Base-by-base conservation (phyloP, 129 eudicot species). In the Flaveria sonorensis region DNA sequence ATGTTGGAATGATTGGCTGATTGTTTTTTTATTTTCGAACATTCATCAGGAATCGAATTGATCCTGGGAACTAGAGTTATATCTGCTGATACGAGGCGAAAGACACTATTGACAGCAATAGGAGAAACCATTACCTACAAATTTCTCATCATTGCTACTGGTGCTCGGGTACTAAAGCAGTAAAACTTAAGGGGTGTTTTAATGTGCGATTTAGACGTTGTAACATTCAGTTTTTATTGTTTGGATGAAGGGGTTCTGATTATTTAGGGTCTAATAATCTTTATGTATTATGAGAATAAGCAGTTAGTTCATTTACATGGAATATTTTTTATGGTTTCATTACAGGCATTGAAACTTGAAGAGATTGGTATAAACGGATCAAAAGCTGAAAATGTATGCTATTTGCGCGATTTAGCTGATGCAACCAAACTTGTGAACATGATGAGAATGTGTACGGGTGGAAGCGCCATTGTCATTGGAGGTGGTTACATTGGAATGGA, bases 401-500 rank as follows among this genome's bases (percentile, higher is more conserved):
- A 94, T 84, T 75, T 94, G 52, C 93, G 93, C 19, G 93, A 94
- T 73, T 76, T 94, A 85, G 89, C 82, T 77, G 96, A 94, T 85
- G 98, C 98, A 59, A 88, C 78, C 60, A 91, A 85, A 81, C 92
- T 94, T 77, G 93, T 87, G 24, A 70, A 57, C 47, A 90, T 83
- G 67, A 91, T 91, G 92, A 75, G 88, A 83, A 74, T 85, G 64
- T 84, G 85, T 68, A 48, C 21, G 10, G 89, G 92, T 59, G 97
- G 97, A 63, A 86, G 86, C 68, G 97, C 98, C 53, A 84, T 94
- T 46, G 96, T 94, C 9, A 81, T 94, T 61, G 98, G 98, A 55
- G 98, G 98, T n/a, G 98, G 98, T 75, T 94, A 94, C 61, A 94
- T 94, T 51, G 97, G 98, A 76, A 91, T 94, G 96, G 97, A 94